Evolutionary conservation across 805 yeast genomes (phyloP), one percentile per base, ranked within the genome.

Genomic region (Maudiozyma serrabonitensis): DNA sequence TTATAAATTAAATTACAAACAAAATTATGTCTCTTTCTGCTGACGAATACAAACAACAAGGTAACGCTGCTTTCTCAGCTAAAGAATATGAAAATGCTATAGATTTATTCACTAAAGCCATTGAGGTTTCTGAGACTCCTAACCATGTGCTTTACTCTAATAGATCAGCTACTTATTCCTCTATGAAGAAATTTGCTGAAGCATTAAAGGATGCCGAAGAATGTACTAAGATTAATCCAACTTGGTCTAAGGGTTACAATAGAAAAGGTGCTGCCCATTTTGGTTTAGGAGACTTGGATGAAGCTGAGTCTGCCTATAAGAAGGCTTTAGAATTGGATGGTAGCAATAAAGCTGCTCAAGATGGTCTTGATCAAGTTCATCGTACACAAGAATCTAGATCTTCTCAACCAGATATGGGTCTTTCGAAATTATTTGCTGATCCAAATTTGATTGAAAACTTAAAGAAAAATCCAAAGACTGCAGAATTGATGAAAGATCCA

Each of bases 241-340:
- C 83, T 2, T 93, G 98, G 98, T 89, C 96, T 21, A 93, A 93
- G 70, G 99, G 98, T 45, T 87, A 85, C 74, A 85, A 82, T 62
- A 82, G 99, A 69, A 84, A 85, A 37, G 99, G 87, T 52, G 90
- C 97, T 55, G 99, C 99, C 32, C 80, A 83, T 46, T 83, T 75
- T 60, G 99, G 99, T n/a, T 72, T 85, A 52, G 88, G 88, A 16
- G 78, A 86, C 52, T 75, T 82, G 46, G 89, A 85, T 31, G 85
- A 79, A 21, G 93, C 98, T 43, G 78, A 78, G 57, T 67, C 68
- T 26, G 74, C 84, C 25, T 91, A 88, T 69, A 72, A 80, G 55
- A 83, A 84, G 66, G 95, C 96, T 7, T 70, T 91, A 56, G 85
- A 84, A 61, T 67, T 89, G 51, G 98, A 91, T 58, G 76, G 93